Percentiles rank a stretch among this genome's conserved stretches.
phyloP scores from a whole-genome alignment of 306 rosid genomes.

The Corylus heterophylla region DNA sequence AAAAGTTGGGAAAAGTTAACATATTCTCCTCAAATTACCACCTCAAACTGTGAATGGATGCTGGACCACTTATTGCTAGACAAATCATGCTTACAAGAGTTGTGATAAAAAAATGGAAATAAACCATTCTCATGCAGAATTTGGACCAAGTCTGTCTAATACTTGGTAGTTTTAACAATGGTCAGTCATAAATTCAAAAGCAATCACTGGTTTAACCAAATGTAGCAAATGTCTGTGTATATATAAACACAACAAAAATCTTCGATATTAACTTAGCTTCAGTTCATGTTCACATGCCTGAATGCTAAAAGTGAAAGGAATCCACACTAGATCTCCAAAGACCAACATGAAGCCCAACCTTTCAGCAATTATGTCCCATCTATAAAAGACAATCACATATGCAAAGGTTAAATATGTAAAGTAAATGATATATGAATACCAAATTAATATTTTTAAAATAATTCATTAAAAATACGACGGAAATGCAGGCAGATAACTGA shows the following conservation, averaged over 20 bases:
- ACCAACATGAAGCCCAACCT: conserved; percentile 96
- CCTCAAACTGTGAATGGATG: neutral
- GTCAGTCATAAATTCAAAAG: neutral
- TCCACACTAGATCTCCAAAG: conserved; percentile 98
- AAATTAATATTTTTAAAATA: neutral
- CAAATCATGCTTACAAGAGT: neutral
- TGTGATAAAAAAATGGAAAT: neutral
- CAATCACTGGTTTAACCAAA: neutral
- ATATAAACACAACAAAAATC: conserved; percentile 15
- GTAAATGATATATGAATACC: neutral
- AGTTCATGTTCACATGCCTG: conserved; percentile 52
- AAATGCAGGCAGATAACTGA: too few relatives aligned
- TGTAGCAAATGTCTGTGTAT: neutral
- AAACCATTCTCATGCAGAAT: neutral
- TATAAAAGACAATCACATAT: conserved; percentile 29
- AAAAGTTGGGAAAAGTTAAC: neutral
- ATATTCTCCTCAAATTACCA: too few relatives aligned
- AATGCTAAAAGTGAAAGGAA: conserved; percentile 92
- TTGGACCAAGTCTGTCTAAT: neutral
- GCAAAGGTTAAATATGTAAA: neutral
- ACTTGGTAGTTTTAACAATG: neutral
- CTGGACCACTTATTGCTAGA: neutral
- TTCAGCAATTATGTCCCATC: conserved; percentile 99
- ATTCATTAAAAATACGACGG: too few relatives aligned
- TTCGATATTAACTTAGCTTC: conserved; percentile 9